Conservation (phyloP, 139 green algal genomes). For the Tetraselmis chui region DNA sequence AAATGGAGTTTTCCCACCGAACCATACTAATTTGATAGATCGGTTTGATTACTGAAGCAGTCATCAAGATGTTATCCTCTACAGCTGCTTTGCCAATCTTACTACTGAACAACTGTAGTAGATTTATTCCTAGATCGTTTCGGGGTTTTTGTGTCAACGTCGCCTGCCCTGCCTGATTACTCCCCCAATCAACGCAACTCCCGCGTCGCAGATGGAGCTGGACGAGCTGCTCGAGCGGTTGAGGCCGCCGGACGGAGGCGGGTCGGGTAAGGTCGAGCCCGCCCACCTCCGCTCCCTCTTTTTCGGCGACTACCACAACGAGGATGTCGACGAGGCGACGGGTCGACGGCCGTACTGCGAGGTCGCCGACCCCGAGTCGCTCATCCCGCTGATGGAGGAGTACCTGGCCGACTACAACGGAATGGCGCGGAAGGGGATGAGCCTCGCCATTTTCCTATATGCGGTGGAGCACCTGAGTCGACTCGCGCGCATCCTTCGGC, state of each 20-base stretch:
- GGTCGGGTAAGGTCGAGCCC: conserved; percentile 9
- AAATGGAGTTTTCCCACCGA: too few relatives aligned
- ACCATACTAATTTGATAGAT: too few relatives aligned
- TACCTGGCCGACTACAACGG: conserved; percentile 76
- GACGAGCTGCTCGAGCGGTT: conserved; percentile 4
- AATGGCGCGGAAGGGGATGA: conserved; percentile 42
- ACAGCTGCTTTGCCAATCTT: too few relatives aligned
- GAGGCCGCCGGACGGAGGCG: neutral
- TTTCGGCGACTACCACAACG: conserved; percentile 59
- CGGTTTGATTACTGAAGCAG: too few relatives aligned
- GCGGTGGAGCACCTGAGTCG: conserved; percentile 70
- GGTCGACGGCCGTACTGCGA: conserved; percentile 39
- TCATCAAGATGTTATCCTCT: too few relatives aligned
- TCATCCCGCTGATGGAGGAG: conserved; percentile 48
- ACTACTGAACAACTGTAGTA: too few relatives aligned
- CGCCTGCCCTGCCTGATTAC: neutral
- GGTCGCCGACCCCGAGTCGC: conserved; percentile 21
- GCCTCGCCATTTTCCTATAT: conserved; percentile 80
- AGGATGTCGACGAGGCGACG: conserved; percentile 36
- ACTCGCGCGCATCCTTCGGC: conserved; percentile 63
- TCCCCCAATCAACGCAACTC: too few relatives aligned
- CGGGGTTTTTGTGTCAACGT: too few relatives aligned
- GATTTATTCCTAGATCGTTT: too few relatives aligned
- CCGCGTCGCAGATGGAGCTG: too few relatives aligned
- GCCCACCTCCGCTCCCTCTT: conserved; percentile 30